Conservation (phyloP, 2,329 filamentous ascomycete genomes). For the Magnaporthales sp. region DNA sequence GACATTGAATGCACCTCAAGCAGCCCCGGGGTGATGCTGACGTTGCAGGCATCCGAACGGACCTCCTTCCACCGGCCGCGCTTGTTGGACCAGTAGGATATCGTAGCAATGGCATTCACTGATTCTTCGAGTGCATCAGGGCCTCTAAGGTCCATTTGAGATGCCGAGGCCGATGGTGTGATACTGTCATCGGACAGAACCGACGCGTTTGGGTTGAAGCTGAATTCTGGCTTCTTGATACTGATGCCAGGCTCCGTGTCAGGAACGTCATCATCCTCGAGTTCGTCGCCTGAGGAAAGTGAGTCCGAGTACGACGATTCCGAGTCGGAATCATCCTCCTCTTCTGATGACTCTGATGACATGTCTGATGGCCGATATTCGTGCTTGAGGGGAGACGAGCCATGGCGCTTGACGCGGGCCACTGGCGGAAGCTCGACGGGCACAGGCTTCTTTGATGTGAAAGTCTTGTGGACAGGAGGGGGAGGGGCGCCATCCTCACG, state of each 20-base stretch:
- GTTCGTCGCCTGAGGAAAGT: constrained; percentile 42
- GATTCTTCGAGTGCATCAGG: constrained; percentile 32
- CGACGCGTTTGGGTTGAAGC: constrained; percentile 23
- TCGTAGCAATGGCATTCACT: constrained; percentile 40
- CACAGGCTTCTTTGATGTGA: constrained; percentile 28
- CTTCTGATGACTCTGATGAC: constrained; percentile 39
- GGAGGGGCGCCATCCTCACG: constrained; percentile 48
- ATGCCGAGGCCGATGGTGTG: constrained; percentile 73
- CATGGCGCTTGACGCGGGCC: constrained; percentile 54
- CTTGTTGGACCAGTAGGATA: constrained; percentile 55
- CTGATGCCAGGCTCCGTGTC: constrained; percentile 51
- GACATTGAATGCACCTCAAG: constrained; percentile 47
- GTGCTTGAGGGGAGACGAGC: constrained; percentile 91
- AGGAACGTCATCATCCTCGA: constrained; percentile 52
- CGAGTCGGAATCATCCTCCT: constrained; percentile 48
- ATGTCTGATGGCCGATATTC: constrained; percentile 83
- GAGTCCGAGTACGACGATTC: constrained; percentile 29
- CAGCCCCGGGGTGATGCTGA: constrained; percentile 48
- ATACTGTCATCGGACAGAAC: constrained; percentile 50
- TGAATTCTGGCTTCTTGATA: constrained; percentile 33
- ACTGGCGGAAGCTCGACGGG: constrained; percentile 34
- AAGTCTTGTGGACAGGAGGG: constrained; percentile 42
- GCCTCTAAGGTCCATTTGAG: constrained; percentile 57
- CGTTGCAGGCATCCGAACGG: constrained; percentile 38
- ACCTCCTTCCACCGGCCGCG: constrained; percentile 53